Percentiles rank a stretch among this genome's conserved stretches.
Evolutionary conservation across 805 yeast species (phyloP).

Genomic region (Cyberlindnera maritima): DNA sequence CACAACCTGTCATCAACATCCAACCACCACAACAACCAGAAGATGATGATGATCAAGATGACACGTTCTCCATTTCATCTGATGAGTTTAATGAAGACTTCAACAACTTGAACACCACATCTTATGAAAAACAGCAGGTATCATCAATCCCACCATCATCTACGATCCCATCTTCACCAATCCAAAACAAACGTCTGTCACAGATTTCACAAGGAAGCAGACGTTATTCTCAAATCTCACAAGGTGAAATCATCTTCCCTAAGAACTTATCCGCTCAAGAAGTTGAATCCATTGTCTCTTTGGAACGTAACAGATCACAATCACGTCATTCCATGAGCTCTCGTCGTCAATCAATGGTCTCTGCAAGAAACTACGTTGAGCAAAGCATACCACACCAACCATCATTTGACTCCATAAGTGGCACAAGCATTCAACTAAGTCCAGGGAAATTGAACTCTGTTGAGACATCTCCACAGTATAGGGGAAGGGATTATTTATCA

Average conservation of each 20-base stretch:
- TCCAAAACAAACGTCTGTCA: slow-evolving; percentile 7
- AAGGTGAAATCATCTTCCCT: slow-evolving; percentile 68
- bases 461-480: slow-evolving; percentile 32
- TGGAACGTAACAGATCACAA: slow-evolving; percentile 67
- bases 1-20: slow-evolving; percentile 1
- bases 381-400: slow-evolving; percentile 8
- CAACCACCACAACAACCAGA: not conserved
- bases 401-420: slow-evolving; percentile 12
- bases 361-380: slow-evolving; percentile 29
- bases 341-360: slow-evolving; percentile 14
- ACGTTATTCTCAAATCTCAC: slow-evolving; percentile 14
- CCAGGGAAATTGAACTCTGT: slow-evolving; percentile 12
- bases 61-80: slow-evolving; percentile 11
- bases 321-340: slow-evolving; percentile 38
- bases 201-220: slow-evolving; percentile 6
- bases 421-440: slow-evolving; percentile 10
- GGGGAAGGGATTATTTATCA: slow-evolving; percentile 25
- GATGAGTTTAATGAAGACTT: slow-evolving; percentile 28
- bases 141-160: slow-evolving; percentile 1
- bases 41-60: slow-evolving; percentile 1
- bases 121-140: not conserved
- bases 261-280: slow-evolving; percentile 63
- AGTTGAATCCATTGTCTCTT: slow-evolving; percentile 64
- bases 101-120: slow-evolving; percentile 15
- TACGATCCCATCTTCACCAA: not conserved